A percentile compares a stretch with the other conserved stretches of the same genome.
phyloP scores from a whole-genome alignment of 805 yeast species.

The Lipomyces kockii region DNA sequence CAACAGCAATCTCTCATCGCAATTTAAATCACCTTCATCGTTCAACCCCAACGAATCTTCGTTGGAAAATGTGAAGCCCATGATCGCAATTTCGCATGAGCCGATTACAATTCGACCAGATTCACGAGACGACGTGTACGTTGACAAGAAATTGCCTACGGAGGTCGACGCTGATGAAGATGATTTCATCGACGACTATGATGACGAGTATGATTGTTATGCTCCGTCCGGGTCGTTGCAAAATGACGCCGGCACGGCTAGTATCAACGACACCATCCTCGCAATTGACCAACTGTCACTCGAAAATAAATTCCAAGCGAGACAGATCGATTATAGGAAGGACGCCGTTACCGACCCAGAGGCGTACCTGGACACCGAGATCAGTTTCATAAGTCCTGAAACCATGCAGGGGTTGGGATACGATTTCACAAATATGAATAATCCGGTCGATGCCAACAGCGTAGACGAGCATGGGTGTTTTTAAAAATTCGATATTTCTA shows the following conservation, averaged over 20 bases:
- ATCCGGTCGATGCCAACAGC: constrained; percentile 5
- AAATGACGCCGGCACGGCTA: not conserved
- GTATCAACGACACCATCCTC: not conserved
- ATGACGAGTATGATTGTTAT: constrained; percentile 27
- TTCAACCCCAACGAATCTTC: not conserved
- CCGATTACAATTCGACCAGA: constrained; percentile 6
- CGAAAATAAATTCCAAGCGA: not conserved
- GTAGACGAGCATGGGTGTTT: constrained; percentile 11
- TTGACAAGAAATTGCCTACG: not conserved
- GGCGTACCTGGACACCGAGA: constrained; percentile 7
- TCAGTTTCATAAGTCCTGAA: constrained; percentile 25
- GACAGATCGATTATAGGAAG: not conserved
- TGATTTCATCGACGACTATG: constrained; percentile 36
- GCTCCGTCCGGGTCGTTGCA: not conserved
- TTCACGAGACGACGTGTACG: constrained; percentile 23
- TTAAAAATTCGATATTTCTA: not conserved
- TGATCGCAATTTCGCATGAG: not conserved
- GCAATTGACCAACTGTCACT: constrained; percentile 19
- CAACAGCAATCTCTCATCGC: constrained; percentile 10
- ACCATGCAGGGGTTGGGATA: constrained; percentile 13
- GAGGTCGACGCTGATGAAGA: constrained; percentile 7
- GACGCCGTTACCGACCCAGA: not conserved
- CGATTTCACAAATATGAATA: constrained; percentile 9
- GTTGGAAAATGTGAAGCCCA: not conserved
- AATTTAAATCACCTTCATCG: not conserved